Percentiles rank a stretch among this genome's conserved stretches.
phyloP scores from a whole-genome alignment of 1,284 basidiomycete genomes.

The Leccinum fuscescens region DNA sequence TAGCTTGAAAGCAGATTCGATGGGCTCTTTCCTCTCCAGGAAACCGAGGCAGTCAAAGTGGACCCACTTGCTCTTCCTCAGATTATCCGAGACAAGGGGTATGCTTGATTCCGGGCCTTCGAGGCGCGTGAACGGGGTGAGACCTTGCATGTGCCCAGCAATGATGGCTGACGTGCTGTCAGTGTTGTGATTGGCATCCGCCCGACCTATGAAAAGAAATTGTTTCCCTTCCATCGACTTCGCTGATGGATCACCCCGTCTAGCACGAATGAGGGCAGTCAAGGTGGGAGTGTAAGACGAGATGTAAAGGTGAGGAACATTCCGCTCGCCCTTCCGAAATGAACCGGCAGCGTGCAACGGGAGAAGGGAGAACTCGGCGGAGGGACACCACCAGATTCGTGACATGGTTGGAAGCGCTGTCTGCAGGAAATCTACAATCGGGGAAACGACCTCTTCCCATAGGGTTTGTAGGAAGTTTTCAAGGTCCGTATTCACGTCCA shows the following conservation, averaged over 20 bases:
- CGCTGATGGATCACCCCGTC: neutral
- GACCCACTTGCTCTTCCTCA: neutral
- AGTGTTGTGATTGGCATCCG: neutral
- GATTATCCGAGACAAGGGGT: neutral
- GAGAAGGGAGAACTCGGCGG: neutral
- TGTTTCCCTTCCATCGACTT: neutral
- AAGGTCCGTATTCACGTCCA: neutral
- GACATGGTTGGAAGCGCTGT: neutral
- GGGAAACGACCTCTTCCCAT: neutral
- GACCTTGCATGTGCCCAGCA: neutral
- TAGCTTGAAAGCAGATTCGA: neutral
- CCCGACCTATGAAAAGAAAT: neutral
- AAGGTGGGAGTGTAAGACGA: neutral
- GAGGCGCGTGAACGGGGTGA: neutral
- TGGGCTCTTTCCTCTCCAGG: neutral
- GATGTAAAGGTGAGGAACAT: neutral
- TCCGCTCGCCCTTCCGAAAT: neutral
- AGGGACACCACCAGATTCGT: neutral
- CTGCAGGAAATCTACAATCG: neutral
- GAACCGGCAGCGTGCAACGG: neutral
- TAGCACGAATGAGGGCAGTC: neutral
- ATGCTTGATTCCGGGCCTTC: neutral
- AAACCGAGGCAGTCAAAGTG: neutral
- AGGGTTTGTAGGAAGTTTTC: neutral
- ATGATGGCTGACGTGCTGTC: neutral